Percentiles rank a stretch among this genome's conserved stretches.
phyloP scores from a whole-genome alignment of 2,329 filamentous ascomycete genomes.

The Grosmannia serpens region DNA sequence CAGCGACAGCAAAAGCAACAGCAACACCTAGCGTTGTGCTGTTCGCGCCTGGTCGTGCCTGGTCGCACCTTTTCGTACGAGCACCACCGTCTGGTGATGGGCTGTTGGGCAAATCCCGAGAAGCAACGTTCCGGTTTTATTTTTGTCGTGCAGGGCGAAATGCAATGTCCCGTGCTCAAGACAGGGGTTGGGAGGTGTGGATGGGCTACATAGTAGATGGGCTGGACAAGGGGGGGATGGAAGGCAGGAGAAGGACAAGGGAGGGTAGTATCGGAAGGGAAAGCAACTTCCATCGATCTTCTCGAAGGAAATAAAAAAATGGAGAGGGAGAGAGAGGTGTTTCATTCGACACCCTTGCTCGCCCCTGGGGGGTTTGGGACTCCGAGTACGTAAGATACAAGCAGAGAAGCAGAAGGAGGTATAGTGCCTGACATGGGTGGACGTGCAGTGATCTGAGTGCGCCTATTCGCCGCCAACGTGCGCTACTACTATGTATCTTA shows the following conservation, averaged over 20 bases:
- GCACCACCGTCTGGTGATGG: too few species aligned
- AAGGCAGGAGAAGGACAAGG: neutral
- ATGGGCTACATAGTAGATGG: neutral
- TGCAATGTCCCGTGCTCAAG: neutral
- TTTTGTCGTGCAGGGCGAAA: neutral
- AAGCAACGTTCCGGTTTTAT: neutral
- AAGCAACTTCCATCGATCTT: conserved; percentile 2
- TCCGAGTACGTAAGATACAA: too few species aligned
- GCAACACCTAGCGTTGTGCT: neutral
- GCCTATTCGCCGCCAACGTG: too few species aligned
- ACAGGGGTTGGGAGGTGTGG: neutral
- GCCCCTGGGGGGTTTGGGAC: too few species aligned
- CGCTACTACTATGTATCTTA: too few species aligned
- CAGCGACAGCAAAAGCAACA: neutral
- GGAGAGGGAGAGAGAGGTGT: neutral
- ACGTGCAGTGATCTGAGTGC: too few species aligned
- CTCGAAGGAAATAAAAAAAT: conserved; percentile 4
- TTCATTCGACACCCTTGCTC: neutral
- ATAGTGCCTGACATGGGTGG: too few species aligned
- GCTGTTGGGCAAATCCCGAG: too few species aligned
- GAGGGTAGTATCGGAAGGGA: neutral
- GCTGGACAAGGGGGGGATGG: neutral
- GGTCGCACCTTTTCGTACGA: too few species aligned
- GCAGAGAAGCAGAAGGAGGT: too few species aligned
- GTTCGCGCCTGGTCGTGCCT: too few species aligned